These are phyloP conservation scores for Nepenthes alata DNA, from an alignment of 179 eudicot species.

Conservation along the genomic window DNA sequence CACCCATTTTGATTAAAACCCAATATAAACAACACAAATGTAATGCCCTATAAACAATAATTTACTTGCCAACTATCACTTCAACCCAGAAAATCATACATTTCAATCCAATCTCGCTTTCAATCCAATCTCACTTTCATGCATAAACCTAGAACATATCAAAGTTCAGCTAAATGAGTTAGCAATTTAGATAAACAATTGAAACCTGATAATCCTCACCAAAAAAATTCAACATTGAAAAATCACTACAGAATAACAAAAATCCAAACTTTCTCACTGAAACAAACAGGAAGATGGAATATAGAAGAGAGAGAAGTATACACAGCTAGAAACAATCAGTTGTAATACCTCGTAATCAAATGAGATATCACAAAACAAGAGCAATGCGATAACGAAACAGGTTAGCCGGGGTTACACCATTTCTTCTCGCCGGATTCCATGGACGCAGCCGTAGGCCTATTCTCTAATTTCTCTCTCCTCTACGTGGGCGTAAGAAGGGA, in stretches of 20 bases:
- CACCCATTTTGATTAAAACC: conserved; percentile 41
- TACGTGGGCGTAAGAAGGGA: conserved; percentile 7
- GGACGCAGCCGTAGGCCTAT: not conserved
- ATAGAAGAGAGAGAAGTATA: not conserved
- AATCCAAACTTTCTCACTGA: not conserved
- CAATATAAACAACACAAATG: not conserved
- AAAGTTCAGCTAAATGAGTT: too few species aligned
- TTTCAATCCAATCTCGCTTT: not conserved
- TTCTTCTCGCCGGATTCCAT: not conserved
- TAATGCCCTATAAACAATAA: not conserved
- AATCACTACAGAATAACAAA: too few species aligned
- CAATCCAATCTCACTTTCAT: not conserved
- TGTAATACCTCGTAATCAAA: not conserved
- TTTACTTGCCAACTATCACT: conserved; percentile 13
- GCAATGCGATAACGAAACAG: not conserved
- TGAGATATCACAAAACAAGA: not conserved
- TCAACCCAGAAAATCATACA: not conserved
- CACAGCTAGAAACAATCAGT: not conserved
- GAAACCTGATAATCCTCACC: not conserved
- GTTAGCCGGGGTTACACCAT: not conserved
- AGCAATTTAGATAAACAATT: not conserved
- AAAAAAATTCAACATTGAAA: not conserved
- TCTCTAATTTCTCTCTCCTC: conserved; percentile 14
- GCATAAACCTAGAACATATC: too few species aligned
- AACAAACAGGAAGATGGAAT: not conserved